Evolutionary conservation across 192 early-diverging fungal genomes (phyloP), one percentile per base, ranked within the genome.

Genomic region (Paraglomus brasilianum): DNA sequence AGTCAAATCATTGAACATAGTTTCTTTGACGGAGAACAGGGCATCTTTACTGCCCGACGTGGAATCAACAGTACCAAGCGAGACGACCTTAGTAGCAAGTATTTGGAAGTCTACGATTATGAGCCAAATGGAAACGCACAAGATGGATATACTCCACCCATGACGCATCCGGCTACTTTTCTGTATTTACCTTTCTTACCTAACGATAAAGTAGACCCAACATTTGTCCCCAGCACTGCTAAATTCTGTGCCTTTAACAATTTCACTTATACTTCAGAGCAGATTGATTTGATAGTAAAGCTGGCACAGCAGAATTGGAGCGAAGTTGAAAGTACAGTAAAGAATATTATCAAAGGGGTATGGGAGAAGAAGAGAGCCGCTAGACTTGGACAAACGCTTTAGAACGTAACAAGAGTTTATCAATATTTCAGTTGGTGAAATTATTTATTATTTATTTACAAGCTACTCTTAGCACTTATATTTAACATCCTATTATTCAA

Each of bases 211-310:
- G 85, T 84, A 49, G 68, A 82, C 22, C 70, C 74, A 6, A 77
- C 72, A 10, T 91, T 91, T 80, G 83, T 88, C 66, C 91, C 91
- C 3, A 80, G 77, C 63, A 83, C 75, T 8, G 85, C 80, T 2
- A 80, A 82, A 43, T 89, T 91, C 58, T 86, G 84, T 46, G 79
- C 78, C 5, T 91, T 89, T 0, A 88, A 81, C 48, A 92, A 92
- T 69, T 87, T 88, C 79, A 80, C 81, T 60, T 86, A 88, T 75
- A 87, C 77, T 15, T 71, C 78, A 10, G 86, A 86, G 41, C 88
- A 92, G 70, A 81, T 92, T 15, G 77, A 83, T 52, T 64, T 80
- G 43, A 71, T 91, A 21, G 78, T 79, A n/a, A 80, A 82, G 9
- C 75, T 90, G 30, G 82, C 84, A 5, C 77, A 85, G 62, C 62